Percentiles rank a stretch among this genome's conserved stretches.
phyloP scores from a whole-genome alignment of 805 yeast species.

The Starmerella powellii region DNA sequence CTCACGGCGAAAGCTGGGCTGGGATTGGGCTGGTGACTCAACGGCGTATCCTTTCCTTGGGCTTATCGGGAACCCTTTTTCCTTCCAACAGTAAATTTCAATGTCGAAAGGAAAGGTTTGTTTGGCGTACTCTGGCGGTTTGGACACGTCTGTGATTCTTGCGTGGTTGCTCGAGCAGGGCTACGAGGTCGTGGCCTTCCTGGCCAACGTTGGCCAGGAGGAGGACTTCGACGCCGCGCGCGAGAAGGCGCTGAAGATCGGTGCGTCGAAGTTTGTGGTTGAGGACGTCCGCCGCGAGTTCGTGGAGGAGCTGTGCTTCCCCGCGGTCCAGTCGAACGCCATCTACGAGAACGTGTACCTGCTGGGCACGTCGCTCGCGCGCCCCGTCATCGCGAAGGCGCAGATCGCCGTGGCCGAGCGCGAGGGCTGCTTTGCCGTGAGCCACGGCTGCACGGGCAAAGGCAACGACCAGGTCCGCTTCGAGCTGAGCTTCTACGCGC shows the following conservation, averaged over 20 bases:
- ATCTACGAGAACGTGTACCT: conserved; percentile 95
- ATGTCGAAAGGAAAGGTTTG: conserved; percentile 99
- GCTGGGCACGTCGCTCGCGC: conserved; percentile 93
- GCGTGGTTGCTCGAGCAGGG: conserved; percentile 98
- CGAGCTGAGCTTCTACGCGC: conserved; percentile 91
- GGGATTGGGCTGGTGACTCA: too few species aligned
- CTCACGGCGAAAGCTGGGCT: too few species aligned
- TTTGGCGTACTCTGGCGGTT: conserved; percentile 98
- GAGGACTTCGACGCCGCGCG: conserved; percentile 97
- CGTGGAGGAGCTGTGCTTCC: conserved; percentile 83
- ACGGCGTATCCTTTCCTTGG: neutral
- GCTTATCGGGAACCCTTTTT: too few species aligned
- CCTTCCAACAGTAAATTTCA: conserved; percentile 3
- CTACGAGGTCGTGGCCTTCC: conserved; percentile 93
- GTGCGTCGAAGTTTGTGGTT: conserved; percentile 89
- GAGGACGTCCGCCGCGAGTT: conserved; percentile 93
- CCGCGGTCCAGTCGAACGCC: conserved; percentile 96
- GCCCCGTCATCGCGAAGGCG: conserved; percentile 98
- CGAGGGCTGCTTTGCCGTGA: conserved; percentile 96
- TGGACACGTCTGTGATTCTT: conserved; percentile 92
- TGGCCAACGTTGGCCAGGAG: conserved; percentile 98
- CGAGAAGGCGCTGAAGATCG: conserved; percentile 89
- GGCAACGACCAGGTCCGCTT: conserved; percentile 99
- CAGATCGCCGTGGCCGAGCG: conserved; percentile 94
- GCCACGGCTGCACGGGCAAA: conserved; percentile 99